These are phyloP conservation scores for Nicotiana obtusifolia DNA, from an alignment of 257 asterid genomes.

Conservation along the genomic window DNA sequence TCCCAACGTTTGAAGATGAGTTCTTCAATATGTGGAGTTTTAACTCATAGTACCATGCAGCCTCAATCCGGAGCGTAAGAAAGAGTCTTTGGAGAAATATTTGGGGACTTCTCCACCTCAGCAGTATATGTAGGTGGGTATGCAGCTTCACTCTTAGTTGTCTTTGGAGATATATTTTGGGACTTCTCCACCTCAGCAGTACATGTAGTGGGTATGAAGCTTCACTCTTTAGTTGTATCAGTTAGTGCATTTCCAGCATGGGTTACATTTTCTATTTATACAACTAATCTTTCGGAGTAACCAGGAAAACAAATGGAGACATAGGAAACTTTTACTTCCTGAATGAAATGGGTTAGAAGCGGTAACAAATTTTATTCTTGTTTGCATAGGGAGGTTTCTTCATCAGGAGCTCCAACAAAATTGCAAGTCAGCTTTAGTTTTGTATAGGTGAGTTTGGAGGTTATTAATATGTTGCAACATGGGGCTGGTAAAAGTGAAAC, in stretches of 20 bases:
- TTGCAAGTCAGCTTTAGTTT: not conserved
- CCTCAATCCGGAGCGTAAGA: conserved; percentile 91
- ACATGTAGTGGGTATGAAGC: conserved; percentile 22
- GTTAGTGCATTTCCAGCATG: conserved; percentile 11
- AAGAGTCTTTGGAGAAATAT: conserved; percentile 86
- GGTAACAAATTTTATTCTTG: not conserved
- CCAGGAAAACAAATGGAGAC: not conserved
- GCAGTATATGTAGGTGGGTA: conserved; percentile 44
- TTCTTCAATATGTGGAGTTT: not conserved
- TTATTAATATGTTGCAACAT: not conserved
- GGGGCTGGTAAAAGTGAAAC: not conserved
- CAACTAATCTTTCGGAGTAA: not conserved
- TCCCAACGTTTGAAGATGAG: not conserved
- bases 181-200: conserved; percentile 44
- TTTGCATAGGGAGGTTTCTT: not conserved
- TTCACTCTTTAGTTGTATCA: not conserved
- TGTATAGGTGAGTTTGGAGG: conserved; percentile 1
- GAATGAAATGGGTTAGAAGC: not conserved
- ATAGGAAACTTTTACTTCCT: not conserved
- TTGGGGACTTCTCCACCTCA: conserved; percentile 52
- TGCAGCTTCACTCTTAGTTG: not conserved
- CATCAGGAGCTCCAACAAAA: conserved; percentile 6
- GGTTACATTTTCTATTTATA: not conserved
- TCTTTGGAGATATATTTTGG: conserved; percentile 84
- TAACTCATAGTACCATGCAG: conserved; percentile 40